phyloP scores from a whole-genome alignment of 768 basidiomycete species.

The Rhizopogon salebrosus region DNA sequence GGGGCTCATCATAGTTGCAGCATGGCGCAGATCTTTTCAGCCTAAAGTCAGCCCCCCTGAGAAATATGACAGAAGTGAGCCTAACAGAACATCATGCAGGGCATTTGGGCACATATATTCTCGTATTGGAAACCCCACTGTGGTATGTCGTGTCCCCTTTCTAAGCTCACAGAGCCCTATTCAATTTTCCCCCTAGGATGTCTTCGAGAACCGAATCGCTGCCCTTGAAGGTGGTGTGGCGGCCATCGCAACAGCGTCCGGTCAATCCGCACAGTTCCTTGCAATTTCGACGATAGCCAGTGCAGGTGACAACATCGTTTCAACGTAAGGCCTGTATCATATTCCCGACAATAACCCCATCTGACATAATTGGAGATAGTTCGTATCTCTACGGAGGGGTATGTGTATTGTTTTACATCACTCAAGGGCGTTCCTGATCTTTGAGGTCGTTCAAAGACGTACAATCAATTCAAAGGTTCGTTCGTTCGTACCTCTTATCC shows the following conservation, averaged over 20 bases:
- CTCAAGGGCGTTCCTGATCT: background rate
- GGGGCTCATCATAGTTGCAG: slow-evolving; percentile 19
- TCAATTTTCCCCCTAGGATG: slow-evolving; percentile 33
- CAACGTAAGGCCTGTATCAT: slow-evolving; percentile 36
- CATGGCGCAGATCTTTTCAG: slow-evolving; percentile 54
- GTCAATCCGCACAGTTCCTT: slow-evolving; percentile 60
- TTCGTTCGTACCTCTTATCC: background rate
- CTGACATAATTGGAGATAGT: slow-evolving; percentile 17
- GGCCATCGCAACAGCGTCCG: slow-evolving; percentile 52
- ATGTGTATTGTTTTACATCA: slow-evolving; percentile 12
- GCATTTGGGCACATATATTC: slow-evolving; percentile 47
- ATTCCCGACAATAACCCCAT: too few relatives aligned
- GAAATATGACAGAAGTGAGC: background rate
- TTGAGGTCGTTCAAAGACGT: slow-evolving; percentile 35
- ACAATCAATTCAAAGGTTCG: slow-evolving; percentile 59
- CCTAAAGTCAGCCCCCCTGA: slow-evolving; percentile 24
- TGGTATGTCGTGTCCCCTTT: slow-evolving; percentile 30
- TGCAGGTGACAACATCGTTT: slow-evolving; percentile 61
- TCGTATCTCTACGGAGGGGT: slow-evolving; percentile 59
- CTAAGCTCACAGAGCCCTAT: background rate
- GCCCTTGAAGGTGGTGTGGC: slow-evolving; percentile 60
- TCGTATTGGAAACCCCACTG: slow-evolving; percentile 52
- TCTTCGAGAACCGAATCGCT: slow-evolving; percentile 62
- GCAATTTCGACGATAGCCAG: slow-evolving; percentile 47
- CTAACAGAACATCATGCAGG: slow-evolving; percentile 14